Conservation (phyloP, 176 grass and related monocot species). For the Themeda triandra region DNA sequence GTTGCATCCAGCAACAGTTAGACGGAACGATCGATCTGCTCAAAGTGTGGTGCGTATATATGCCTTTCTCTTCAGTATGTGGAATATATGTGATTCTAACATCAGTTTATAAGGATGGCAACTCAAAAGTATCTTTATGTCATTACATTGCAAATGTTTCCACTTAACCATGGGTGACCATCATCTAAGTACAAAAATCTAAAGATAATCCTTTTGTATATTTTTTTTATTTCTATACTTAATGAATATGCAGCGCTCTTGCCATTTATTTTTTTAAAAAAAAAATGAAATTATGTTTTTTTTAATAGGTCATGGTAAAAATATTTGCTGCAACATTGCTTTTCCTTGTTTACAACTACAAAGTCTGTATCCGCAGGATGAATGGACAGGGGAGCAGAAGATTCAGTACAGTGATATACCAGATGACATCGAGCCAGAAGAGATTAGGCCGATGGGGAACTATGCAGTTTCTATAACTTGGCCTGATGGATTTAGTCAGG, state of each 20-base stretch:
- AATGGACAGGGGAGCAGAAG: slow-evolving; percentile 98
- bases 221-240: background rate
- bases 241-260: background rate
- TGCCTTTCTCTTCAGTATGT: background rate
- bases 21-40: slow-evolving; percentile 85
- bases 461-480: slow-evolving; percentile 99
- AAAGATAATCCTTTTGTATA: background rate
- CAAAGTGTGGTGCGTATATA: slow-evolving; percentile 85
- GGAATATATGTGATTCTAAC: slow-evolving; percentile 5
- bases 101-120: background rate
- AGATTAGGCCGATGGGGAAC: slow-evolving; percentile 93
- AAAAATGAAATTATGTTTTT: background rate
- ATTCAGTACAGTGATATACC: slow-evolving; percentile 81
- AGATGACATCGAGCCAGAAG: slow-evolving; percentile 95
- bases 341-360: slow-evolving; percentile 14
- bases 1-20: slow-evolving; percentile 88
- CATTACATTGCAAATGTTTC: background rate
- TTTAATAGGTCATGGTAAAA: background rate
- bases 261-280: background rate
- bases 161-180: background rate
- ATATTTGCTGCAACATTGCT: background rate
- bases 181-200: background rate
- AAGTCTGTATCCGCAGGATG: slow-evolving; percentile 50
- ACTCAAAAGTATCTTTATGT: background rate
- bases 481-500: slow-evolving; percentile 98